Evolutionary conservation across 2,329 filamentous ascomycete genomes (phyloP).

Genomic region (Pseudonectria buxi): DNA sequence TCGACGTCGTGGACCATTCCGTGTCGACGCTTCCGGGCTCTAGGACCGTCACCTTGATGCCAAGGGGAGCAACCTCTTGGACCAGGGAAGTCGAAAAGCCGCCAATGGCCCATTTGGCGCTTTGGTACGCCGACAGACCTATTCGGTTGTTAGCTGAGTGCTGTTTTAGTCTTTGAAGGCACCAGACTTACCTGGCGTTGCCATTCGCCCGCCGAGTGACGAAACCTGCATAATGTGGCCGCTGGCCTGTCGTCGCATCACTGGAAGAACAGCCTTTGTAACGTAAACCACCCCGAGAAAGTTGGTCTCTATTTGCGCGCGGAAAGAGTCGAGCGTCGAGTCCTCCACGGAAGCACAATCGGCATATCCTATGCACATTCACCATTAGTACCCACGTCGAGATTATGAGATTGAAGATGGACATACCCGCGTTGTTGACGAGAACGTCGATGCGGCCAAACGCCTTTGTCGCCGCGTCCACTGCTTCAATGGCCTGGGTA

Average conservation of each 20-base stretch:
- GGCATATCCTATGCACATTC: too few relatives aligned
- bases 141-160: too few relatives aligned
- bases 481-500: constrained; percentile 26
- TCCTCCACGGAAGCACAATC: constrained; percentile 47
- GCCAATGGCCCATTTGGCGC: constrained; percentile 33
- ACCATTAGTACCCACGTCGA: too few relatives aligned
- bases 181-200: constrained; percentile 27
- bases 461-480: constrained; percentile 33
- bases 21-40: constrained; percentile 37
- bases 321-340: constrained; percentile 39
- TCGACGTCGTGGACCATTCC: constrained; percentile 30
- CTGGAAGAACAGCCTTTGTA: constrained; percentile 35
- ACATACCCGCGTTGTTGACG: constrained; percentile 46
- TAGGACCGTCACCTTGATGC: constrained; percentile 32
- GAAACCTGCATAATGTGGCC: constrained; percentile 35
- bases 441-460: constrained; percentile 53
- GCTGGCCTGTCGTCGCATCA: constrained; percentile 24
- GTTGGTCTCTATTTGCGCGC: constrained; percentile 51
- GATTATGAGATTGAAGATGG: too few relatives aligned
- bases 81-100: constrained; percentile 31
- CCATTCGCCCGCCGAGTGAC: constrained; percentile 29
- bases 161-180: too few relatives aligned
- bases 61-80: constrained; percentile 29
- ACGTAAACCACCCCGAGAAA: constrained; percentile 51
- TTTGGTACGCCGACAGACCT: constrained; percentile 30